These are phyloP conservation scores for Cadophora malorum DNA, from an alignment of 2,329 filamentous ascomycete genomes.

Conservation along the genomic window DNA sequence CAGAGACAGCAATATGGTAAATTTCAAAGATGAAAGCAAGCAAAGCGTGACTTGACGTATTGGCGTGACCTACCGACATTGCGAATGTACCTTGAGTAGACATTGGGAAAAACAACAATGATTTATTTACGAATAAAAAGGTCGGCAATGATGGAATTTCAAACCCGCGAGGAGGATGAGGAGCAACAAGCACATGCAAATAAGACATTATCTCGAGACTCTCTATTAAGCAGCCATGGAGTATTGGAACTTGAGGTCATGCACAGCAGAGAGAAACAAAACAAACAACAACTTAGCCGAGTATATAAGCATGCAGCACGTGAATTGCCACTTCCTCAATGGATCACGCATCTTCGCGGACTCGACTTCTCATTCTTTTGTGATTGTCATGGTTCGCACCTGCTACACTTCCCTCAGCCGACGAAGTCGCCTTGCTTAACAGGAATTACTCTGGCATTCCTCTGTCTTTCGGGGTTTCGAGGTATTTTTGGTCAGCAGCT, in stretches of 20 bases:
- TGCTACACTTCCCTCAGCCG: not conserved
- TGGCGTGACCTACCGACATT: no score
- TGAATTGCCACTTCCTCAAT: constrained; percentile 15
- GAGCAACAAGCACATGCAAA: not conserved
- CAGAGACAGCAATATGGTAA: no score
- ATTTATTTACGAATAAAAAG: no score
- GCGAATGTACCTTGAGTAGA: no score
- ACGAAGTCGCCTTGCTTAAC: not conserved
- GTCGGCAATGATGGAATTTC: no score
- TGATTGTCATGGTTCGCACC: not conserved
- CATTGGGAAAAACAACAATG: no score
- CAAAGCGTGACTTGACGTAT: no score
- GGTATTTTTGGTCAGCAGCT: no score
- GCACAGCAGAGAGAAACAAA: not conserved
- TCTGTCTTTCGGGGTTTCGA: no score
- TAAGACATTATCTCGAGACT: not conserved
- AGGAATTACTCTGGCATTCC: no score
- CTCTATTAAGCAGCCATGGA: not conserved
- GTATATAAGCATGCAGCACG: not conserved
- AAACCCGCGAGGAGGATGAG: not conserved
- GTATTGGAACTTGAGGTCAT: not conserved
- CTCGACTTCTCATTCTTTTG: not conserved
- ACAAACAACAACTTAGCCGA: not conserved
- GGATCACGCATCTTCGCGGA: not conserved
- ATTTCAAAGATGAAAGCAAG: no score